Base-by-base conservation (phyloP, 495 filamentous ascomycete species). In the Friedmanniomyces simplex region DNA sequence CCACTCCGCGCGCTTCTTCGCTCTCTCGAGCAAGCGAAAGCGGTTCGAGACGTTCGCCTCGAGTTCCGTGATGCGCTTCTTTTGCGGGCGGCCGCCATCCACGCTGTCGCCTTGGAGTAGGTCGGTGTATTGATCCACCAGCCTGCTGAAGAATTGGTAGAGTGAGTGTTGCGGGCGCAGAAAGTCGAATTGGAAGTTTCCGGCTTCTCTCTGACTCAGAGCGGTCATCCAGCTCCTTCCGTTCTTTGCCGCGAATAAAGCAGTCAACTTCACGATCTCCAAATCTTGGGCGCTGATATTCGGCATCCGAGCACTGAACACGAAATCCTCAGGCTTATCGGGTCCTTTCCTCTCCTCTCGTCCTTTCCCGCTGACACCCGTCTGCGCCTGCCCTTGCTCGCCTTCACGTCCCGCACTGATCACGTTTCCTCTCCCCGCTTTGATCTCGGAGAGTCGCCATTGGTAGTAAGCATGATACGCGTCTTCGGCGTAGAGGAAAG, bases 121-220 rank as follows among this genome's bases (percentile, higher is more conserved):
- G 45, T 87, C 79, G n/a, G 86, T 88, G 71, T 96, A 98, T 65
- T 98, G 94, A 63, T 97, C 93, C 52, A 96, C 83, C 47, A 95
- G 74, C 54, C 88, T 80, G 58, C 85, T 86, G 75, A 96, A 97
- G 72, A 89, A 97, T 69, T 93, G 89, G 72, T 96, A 88, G 50
- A 96, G 82, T 67, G 83, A 91, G 76, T 98, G 94, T 64, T 95
- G 91, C 43, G 93, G 91, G 52, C 91, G 84, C 24, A 98, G 76
- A 68, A 98, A 98, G 72, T 97, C 91, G 69, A 97, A 98, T 69
- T 98, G 94, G 66, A 80, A 91, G 71, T 98, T 97, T 58, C 88
- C 76, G 14, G 88, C 77, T 75, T 98, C 93, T 54, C 88, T 80
- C 68, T 95, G 90, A 8, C 84, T 85, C 52, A 98, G 74, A 30